phyloP scores from a whole-genome alignment of 345 rosid species.

The Melaleuca quinquenervia region DNA sequence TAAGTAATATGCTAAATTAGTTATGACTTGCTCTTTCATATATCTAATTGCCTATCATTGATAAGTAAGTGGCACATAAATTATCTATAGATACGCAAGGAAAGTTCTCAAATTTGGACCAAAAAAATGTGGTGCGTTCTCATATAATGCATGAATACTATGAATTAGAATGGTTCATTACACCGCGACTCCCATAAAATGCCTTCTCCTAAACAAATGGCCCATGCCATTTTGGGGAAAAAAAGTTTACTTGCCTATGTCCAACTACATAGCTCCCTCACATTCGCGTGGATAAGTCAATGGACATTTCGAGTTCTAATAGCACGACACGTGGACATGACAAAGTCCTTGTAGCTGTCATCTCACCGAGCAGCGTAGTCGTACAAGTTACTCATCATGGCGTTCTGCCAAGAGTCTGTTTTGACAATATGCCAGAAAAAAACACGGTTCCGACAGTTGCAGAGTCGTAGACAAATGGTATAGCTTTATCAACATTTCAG shows the following conservation, averaged over 20 bases:
- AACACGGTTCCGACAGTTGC: neutral
- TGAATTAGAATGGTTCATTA: neutral
- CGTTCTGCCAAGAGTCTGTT: neutral
- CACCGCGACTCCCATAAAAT: neutral
- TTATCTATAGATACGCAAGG: neutral
- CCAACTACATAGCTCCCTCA: neutral
- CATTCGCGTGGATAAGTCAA: neutral
- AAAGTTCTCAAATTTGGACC: neutral
- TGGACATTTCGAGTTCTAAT: neutral
- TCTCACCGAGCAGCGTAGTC: neutral
- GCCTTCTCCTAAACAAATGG: neutral
- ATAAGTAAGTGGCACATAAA: neutral
- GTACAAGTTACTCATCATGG: neutral
- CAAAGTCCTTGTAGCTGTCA: too few species aligned
- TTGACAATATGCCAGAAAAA: neutral
- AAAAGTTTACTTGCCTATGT: neutral
- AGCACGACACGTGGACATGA: neutral
- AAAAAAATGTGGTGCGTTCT: neutral
- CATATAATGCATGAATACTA: fast-evolving
- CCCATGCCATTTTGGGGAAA: neutral
- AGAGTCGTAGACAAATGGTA: neutral
- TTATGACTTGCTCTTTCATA: neutral
- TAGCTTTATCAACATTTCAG: neutral
- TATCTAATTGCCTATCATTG: neutral
- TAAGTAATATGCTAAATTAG: neutral